Percentiles rank a stretch among this genome's conserved stretches.
phyloP scores from a whole-genome alignment of 495 filamentous ascomycete genomes.

The Antarctomyces pellizariae region DNA sequence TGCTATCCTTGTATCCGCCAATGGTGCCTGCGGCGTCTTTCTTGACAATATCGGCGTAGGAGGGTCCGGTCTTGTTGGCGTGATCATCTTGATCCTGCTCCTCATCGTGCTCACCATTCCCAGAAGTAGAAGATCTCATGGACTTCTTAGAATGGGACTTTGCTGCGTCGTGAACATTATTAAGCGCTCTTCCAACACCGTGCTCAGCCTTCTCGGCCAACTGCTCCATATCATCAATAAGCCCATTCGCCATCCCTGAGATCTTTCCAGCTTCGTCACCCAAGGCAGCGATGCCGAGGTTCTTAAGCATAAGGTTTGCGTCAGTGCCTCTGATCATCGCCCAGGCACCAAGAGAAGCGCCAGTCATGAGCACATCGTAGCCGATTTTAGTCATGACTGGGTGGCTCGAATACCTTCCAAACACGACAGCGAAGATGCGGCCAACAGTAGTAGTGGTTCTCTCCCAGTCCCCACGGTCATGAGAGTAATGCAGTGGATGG shows the following conservation, averaged over 20 bases:
- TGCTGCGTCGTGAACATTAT: background rate
- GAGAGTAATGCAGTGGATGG: constrained; percentile 18
- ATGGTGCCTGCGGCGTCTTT: constrained; percentile 2
- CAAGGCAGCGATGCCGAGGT: constrained; percentile 1
- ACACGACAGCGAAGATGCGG: constrained; percentile 13
- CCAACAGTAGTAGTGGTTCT: constrained; percentile 18
- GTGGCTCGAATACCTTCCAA: constrained; percentile 20
- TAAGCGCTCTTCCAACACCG: constrained; percentile 2
- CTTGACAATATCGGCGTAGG: constrained; percentile 2
- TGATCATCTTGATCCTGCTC: background rate
- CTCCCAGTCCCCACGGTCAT: constrained; percentile 18
- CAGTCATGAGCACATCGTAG: constrained; percentile 26
- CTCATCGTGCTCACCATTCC: constrained; percentile 2
- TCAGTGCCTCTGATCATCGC: constrained; percentile 24
- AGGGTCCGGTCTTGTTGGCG: constrained; percentile 2
- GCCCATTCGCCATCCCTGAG: constrained; percentile 4
- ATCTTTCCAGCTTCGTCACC: constrained; percentile 1
- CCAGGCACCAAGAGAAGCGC: constrained; percentile 27
- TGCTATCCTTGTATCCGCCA: background rate
- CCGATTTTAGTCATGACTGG: constrained; percentile 24
- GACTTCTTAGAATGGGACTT: background rate
- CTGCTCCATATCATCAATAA: constrained; percentile 2
- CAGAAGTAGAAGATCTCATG: constrained; percentile 4
- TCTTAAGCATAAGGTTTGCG: constrained; percentile 15
- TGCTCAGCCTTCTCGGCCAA: constrained; percentile 7